Conservation (phyloP, 805 yeast species). For the Debaryomyces tyrocola region DNA sequence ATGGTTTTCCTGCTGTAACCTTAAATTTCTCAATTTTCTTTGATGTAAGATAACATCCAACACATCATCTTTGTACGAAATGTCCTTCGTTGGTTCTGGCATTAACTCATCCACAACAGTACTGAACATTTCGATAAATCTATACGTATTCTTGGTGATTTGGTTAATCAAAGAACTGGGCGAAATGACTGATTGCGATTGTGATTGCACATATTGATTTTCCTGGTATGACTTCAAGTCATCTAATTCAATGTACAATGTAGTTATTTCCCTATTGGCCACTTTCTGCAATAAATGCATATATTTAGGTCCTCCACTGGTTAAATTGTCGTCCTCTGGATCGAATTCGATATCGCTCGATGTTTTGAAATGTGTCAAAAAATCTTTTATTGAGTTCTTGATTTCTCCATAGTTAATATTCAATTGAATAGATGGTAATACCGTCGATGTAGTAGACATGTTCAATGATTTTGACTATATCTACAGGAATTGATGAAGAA, state of each 20-base stretch:
- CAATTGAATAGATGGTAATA: constrained; percentile 65
- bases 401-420: constrained; percentile 73
- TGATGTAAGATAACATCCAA: constrained; percentile 91
- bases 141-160: constrained; percentile 71
- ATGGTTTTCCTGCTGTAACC: constrained; percentile 64
- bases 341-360: constrained; percentile 26
- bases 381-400: constrained; percentile 57
- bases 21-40: constrained; percentile 77
- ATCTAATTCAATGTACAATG: constrained; percentile 75
- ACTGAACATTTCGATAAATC: constrained; percentile 76
- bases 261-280: constrained; percentile 77
- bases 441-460: constrained; percentile 24
- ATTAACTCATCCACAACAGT: constrained; percentile 73
- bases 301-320: constrained; percentile 52
- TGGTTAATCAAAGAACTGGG: constrained; percentile 48
- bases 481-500: not conserved
- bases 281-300: constrained; percentile 69
- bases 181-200: constrained; percentile 7
- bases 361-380: constrained; percentile 65
- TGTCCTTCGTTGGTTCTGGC: constrained; percentile 84
- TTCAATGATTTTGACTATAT: not conserved
- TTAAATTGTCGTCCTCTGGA: constrained; percentile 19
- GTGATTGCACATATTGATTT: constrained; percentile 25
- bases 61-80: constrained; percentile 83
- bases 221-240: constrained; percentile 75